Base-by-base conservation (phyloP, 768 basidiomycete species). In the Floccularia luteovirens region DNA sequence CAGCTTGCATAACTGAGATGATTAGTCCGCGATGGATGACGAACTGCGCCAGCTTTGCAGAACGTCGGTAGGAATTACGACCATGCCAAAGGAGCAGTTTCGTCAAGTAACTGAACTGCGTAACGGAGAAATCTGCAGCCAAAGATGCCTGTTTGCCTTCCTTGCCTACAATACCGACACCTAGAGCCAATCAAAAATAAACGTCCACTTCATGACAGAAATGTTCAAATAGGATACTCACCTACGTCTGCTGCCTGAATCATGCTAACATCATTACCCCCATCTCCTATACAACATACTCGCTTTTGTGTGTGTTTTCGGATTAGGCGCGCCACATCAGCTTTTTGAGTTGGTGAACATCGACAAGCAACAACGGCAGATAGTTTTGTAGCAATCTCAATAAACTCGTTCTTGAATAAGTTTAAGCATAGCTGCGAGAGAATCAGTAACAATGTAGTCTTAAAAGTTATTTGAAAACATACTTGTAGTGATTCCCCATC, bases 231-330 rank as follows among this genome's bases (percentile, higher is more conserved):
- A 23, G 6, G 6, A 17, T 4, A 79, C 90, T 57, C 35, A 91
- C 92, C 94, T 43, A 99, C 92, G 53, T 98, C 91, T 2, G 96
- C 96, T 1, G 96, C 96, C 55, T 98, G 96, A 45, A 99, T 99
- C 96, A 99, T 99, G 58, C 89, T 91, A 46, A 99, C 96, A 57
- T 99, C 96, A 58, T 99, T 99, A 3, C 96, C 96, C 24, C 96
- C 96, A 63, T 99, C 96, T 2, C 96, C 96, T 43, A 98, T 98
- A 56, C 96, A 98, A 59, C 94, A 98, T 0, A 99, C 94, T 0
- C 94, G 79, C 60, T 97, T 98, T 63, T 80, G 86, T 2, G 94
- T 96, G 55, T 82, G 81, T 13, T 75, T 69, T 5, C 96, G 82
- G 46, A 99, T 98, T 24, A 99, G 67, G 3, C 90, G 77, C 0